Evolutionary conservation across 2,329 filamentous ascomycete genomes (phyloP).

Genomic region (Ophiostoma triangulosporum): DNA sequence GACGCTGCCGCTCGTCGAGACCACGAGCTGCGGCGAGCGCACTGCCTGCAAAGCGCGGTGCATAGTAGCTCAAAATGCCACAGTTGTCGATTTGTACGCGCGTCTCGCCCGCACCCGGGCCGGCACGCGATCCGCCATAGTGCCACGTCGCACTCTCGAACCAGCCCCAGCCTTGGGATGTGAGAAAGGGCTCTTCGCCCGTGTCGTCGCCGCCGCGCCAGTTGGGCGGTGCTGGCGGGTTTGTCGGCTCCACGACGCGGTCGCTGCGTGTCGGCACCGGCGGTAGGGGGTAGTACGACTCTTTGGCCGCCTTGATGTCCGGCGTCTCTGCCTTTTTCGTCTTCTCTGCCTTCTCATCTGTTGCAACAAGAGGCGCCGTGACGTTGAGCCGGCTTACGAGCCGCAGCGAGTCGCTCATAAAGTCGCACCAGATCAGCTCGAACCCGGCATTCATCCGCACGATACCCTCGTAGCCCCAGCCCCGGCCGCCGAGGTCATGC

Average conservation of each 20-base stretch:
- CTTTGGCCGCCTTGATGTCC: not conserved
- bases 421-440: constrained; percentile 39
- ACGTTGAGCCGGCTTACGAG: constrained; percentile 32
- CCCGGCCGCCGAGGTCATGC: constrained; percentile 27
- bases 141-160: constrained; percentile 29
- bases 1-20: constrained; percentile 19
- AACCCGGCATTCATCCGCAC: constrained; percentile 39
- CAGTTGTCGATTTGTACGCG: constrained; percentile 27
- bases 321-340: not conserved
- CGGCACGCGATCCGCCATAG: constrained; percentile 26
- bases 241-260: constrained; percentile 21
- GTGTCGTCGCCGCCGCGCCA: constrained; percentile 21
- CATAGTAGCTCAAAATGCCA: constrained; percentile 33
- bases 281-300: constrained; percentile 24
- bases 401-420: constrained; percentile 28
- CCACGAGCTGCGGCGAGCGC: constrained; percentile 18
- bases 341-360: constrained; percentile 11
- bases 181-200: constrained; percentile 27
- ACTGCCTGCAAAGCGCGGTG: constrained; percentile 22
- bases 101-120: constrained; percentile 28
- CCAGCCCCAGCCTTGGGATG: constrained; percentile 29
- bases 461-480: constrained; percentile 36
- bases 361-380: constrained; percentile 25
- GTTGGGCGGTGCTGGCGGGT: constrained; percentile 24
- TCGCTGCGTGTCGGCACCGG: constrained; percentile 24